phyloP scores from a whole-genome alignment of 2,329 filamentous ascomycete species.

The Arthrobotrys sinensis region DNA sequence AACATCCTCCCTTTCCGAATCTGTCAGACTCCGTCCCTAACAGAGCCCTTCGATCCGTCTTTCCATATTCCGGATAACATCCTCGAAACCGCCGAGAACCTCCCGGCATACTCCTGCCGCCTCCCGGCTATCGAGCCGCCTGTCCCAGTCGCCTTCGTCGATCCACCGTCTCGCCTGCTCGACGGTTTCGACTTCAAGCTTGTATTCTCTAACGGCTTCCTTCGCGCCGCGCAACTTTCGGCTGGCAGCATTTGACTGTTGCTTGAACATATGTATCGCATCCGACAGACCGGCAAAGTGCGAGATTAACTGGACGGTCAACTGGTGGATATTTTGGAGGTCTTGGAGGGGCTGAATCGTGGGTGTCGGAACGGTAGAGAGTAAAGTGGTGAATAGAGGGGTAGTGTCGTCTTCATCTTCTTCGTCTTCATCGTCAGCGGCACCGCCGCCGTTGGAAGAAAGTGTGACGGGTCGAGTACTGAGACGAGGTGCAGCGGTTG shows the following conservation, averaged over 20 bases:
- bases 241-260: slow-evolving; percentile 85
- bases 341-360: slow-evolving; percentile 77
- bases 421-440: slow-evolving; percentile 17
- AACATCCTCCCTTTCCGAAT: slow-evolving; percentile 63
- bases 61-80: slow-evolving; percentile 88
- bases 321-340: slow-evolving; percentile 77
- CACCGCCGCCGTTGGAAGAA: slow-evolving; percentile 55
- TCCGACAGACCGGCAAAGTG: slow-evolving; percentile 90
- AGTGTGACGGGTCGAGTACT: slow-evolving; percentile 55
- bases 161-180: slow-evolving; percentile 89
- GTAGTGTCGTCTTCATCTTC: slow-evolving; percentile 51
- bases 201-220: slow-evolving; percentile 88
- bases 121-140: slow-evolving; percentile 81
- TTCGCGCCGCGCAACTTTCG: slow-evolving; percentile 84
- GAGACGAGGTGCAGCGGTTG: slow-evolving; percentile 47
- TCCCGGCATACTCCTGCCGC: slow-evolving; percentile 87
- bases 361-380: slow-evolving; percentile 78
- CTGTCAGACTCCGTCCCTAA: slow-evolving; percentile 66
- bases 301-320: slow-evolving; percentile 81
- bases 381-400: slow-evolving; percentile 65
- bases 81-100: slow-evolving; percentile 92
- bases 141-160: slow-evolving; percentile 85
- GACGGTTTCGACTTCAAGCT: slow-evolving; percentile 83
- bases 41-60: slow-evolving; percentile 78
- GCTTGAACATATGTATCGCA: slow-evolving; percentile 92